A percentile compares a stretch with the other conserved stretches of the same genome.
These are phyloP conservation scores for Stramenopiles sp. DNA, from an alignment of 352 stramenopile genomes.

Conservation along the genomic window DNA sequence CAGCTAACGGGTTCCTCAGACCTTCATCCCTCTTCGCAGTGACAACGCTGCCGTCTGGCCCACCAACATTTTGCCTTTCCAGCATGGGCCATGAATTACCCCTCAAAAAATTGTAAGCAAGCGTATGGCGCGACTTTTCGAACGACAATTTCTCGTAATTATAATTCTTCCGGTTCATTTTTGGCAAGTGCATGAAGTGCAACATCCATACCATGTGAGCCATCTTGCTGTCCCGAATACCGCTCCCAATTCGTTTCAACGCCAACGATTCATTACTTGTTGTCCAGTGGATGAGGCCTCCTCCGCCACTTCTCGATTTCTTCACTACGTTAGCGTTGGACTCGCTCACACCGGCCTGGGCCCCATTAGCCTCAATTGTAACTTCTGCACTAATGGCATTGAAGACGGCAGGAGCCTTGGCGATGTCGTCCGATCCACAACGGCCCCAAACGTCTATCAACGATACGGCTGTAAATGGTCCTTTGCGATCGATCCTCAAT, in stretches of 20 bases:
- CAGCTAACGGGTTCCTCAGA: not conserved
- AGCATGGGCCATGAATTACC: not conserved
- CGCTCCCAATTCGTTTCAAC: not conserved
- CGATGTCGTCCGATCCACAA: not conserved
- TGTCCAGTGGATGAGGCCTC: not conserved
- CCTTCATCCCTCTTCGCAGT: not conserved
- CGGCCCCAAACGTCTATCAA: not conserved
- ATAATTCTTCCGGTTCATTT: not conserved
- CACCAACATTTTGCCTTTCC: not conserved
- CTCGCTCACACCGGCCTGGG: no score
- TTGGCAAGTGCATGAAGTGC: not conserved
- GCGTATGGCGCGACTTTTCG: not conserved
- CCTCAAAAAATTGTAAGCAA: not conserved
- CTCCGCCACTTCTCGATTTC: not conserved
- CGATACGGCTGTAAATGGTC: not conserved
- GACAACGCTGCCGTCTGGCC: not conserved
- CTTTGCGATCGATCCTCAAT: not conserved
- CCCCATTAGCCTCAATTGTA: not conserved
- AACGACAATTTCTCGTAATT: not conserved
- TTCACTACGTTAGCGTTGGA: not conserved
- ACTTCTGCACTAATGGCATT: not conserved
- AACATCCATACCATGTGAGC: constrained; percentile 8
- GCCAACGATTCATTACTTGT: not conserved
- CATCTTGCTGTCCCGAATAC: not conserved
- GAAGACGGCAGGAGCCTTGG: not conserved